phyloP scores from a whole-genome alignment of 768 basidiomycete species.

The Cystobasidiopsis lactophilus region DNA sequence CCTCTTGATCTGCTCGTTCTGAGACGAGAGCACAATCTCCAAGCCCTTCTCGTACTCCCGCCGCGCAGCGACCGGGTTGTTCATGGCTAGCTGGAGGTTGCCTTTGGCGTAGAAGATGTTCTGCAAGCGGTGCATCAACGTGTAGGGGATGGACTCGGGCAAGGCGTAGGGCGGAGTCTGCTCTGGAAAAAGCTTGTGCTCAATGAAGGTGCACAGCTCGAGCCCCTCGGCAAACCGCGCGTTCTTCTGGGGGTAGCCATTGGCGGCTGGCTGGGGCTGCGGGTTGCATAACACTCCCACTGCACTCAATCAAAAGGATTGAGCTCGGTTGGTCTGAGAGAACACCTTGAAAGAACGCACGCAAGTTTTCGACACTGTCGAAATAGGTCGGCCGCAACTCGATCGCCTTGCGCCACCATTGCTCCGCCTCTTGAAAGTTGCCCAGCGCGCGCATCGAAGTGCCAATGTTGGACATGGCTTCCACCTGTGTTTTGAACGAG shows the following conservation, averaged over 20 bases:
- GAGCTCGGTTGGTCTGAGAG: background rate
- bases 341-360: too few species aligned
- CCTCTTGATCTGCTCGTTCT: too few species aligned
- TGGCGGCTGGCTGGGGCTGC: background rate
- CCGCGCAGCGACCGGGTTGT: conserved; percentile 22
- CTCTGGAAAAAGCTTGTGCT: conserved; percentile 19
- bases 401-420: conserved; percentile 30
- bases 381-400: conserved; percentile 16
- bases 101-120: conserved; percentile 27
- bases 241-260: too few species aligned
- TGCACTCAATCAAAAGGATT: background rate
- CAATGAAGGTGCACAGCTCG: conserved; percentile 24
- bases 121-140: conserved; percentile 30
- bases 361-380: conserved; percentile 24
- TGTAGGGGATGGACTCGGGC: conserved; percentile 19
- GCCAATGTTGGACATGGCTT: conserved; percentile 30
- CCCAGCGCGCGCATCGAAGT: conserved; percentile 25
- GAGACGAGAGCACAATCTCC: conserved; percentile 27
- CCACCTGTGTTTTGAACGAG: conserved; percentile 25
- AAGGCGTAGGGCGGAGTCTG: conserved; percentile 6
- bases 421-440: conserved; percentile 23
- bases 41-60: conserved; percentile 29
- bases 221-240: conserved; percentile 22
- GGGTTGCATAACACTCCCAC: conserved; percentile 23
- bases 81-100: conserved; percentile 16